Percentiles rank a stretch among this genome's conserved stretches.
Conservation (phyloP, 2,329 filamentous ascomycete species). For the Colletotrichum cordylinicola region DNA sequence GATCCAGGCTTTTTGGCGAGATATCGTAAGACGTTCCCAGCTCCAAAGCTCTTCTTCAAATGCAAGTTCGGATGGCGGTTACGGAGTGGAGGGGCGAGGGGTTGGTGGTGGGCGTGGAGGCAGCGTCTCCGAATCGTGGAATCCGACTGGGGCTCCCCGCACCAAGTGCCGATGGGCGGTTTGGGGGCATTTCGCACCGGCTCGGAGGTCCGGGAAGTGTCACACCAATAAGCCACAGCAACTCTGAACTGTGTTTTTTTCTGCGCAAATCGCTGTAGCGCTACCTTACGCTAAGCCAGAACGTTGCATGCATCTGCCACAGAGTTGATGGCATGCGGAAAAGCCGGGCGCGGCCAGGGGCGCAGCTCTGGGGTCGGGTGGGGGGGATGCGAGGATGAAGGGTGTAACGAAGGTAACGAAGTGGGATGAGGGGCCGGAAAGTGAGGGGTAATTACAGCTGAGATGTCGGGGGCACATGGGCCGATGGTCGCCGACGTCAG, state of each 20-base stretch:
- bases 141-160: slow-evolving; percentile 10
- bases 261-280: neutral
- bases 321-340: neutral
- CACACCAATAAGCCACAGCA: neutral
- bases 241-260: neutral
- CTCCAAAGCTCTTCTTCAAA: neutral
- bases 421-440: neutral
- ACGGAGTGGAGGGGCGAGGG: neutral
- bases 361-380: neutral
- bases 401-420: neutral
- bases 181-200: neutral
- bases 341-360: neutral
- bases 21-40: neutral
- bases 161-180: neutral
- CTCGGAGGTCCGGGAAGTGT: slow-evolving; percentile 17
- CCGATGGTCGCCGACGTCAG: neutral
- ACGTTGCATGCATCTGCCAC: neutral
- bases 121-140: neutral
- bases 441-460: neutral
- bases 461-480: slow-evolving; percentile 2
- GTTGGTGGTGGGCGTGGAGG: neutral
- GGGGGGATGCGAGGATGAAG: neutral
- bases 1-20: neutral
- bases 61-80: neutral
- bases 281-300: neutral